A percentile compares a stretch with the other conserved stretches of the same genome.
Conservation (phyloP, 805 yeast genomes). For the Priceomyces castillae region DNA sequence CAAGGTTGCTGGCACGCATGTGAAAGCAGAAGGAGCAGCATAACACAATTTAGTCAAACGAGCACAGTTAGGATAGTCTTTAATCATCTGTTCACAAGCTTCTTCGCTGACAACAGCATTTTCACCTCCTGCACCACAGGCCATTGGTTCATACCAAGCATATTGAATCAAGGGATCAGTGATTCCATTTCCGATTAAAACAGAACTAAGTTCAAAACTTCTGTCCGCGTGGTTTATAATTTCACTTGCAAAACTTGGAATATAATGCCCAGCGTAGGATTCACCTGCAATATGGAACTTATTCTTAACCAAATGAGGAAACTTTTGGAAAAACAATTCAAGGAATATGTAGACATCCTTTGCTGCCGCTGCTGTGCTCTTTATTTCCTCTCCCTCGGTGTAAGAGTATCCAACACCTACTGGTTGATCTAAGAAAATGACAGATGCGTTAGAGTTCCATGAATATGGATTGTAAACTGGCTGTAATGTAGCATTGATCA, state of each 20-base stretch:
- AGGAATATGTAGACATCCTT: conserved; percentile 83
- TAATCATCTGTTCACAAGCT: conserved; percentile 33
- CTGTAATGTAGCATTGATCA: conserved; percentile 60
- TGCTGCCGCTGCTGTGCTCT: conserved; percentile 78
- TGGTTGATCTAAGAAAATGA: conserved; percentile 91
- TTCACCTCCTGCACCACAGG: conserved; percentile 45
- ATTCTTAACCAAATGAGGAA: conserved; percentile 61
- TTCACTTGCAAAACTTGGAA: conserved; percentile 84
- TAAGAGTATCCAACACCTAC: conserved; percentile 89
- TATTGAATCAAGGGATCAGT: conserved; percentile 43
- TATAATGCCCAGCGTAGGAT: conserved; percentile 91
- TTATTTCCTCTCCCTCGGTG: conserved; percentile 57
- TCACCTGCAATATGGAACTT: conserved; percentile 91
- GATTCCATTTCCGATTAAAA: conserved; percentile 45
- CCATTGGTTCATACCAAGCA: conserved; percentile 43
- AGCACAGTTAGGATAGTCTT: conserved; percentile 34
- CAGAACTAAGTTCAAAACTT: conserved; percentile 36
- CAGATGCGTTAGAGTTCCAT: conserved; percentile 90
- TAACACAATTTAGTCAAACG: conserved; percentile 31
- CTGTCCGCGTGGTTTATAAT: conserved; percentile 65
- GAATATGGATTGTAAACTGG: conserved; percentile 80
- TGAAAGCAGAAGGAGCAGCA: conserved; percentile 26
- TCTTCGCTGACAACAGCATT: conserved; percentile 33
- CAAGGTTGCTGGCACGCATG: conserved; percentile 41
- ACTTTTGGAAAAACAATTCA: conserved; percentile 76